phyloP scores from a whole-genome alignment of 2,329 filamentous ascomycete species.

The Arthrobotrys conoides region DNA sequence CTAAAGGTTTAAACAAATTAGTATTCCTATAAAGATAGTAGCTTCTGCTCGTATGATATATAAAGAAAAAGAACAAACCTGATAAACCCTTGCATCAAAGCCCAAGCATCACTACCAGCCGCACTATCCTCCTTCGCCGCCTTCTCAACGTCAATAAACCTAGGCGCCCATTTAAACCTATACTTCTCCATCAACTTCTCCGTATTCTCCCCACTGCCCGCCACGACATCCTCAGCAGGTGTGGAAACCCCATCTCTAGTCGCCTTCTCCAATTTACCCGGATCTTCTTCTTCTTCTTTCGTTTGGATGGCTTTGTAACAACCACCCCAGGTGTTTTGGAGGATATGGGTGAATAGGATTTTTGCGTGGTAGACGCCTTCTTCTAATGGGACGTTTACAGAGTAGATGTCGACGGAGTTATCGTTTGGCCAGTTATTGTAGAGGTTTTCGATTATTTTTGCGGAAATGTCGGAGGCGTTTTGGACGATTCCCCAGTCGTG shows the following conservation, averaged over 20 bases:
- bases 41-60: not conserved
- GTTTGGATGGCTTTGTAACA: conserved; percentile 76
- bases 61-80: conserved; percentile 73
- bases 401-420: conserved; percentile 83
- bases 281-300: conserved; percentile 79
- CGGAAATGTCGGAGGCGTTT: conserved; percentile 80
- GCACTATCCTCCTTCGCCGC: conserved; percentile 68
- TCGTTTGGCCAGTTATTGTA: conserved; percentile 80
- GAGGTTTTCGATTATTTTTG: conserved; percentile 84
- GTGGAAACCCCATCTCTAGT: conserved; percentile 77
- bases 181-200: conserved; percentile 68
- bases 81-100: conserved; percentile 86
- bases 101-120: conserved; percentile 89
- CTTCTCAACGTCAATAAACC: conserved; percentile 86
- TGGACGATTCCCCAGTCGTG: conserved; percentile 86
- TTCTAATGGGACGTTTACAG: conserved; percentile 88
- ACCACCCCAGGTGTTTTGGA: conserved; percentile 94
- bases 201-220: conserved; percentile 73
- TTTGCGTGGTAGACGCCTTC: conserved; percentile 78
- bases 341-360: conserved; percentile 84
- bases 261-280: conserved; percentile 78
- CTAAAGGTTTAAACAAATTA: conserved; percentile 68
- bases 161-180: conserved; percentile 94
- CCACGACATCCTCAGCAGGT: conserved; percentile 67
- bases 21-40: not conserved